phyloP scores from a whole-genome alignment of 2,329 filamentous ascomycete genomes.

The Rasamsonia emersonii region DNA sequence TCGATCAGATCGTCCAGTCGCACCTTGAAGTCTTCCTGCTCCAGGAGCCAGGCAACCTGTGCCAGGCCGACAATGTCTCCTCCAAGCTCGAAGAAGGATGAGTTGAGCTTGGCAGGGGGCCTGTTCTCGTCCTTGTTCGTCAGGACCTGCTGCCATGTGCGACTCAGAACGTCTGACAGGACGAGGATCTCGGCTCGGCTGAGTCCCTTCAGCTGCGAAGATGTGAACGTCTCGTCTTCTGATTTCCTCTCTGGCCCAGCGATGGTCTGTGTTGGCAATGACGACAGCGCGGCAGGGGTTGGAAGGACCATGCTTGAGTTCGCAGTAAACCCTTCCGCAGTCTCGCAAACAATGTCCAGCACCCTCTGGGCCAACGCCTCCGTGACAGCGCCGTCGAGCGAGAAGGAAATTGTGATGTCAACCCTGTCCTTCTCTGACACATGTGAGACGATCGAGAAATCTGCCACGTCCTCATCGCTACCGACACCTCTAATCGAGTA shows the following conservation, averaged over 20 bases:
- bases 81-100: conserved; percentile 34
- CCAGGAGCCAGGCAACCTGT: conserved; percentile 32
- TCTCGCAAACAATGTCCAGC: conserved; percentile 33
- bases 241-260: conserved; percentile 13
- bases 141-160: conserved; percentile 33
- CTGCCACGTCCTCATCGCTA: conserved; percentile 31
- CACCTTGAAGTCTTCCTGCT: conserved; percentile 32
- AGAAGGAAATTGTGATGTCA: conserved; percentile 30
- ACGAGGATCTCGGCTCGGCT: conserved; percentile 31
- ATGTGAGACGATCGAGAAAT: conserved; percentile 32
- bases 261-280: conserved; percentile 23
- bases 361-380: conserved; percentile 25
- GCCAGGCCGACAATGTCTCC: conserved; percentile 35
- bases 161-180: conserved; percentile 30
- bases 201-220: conserved; percentile 27
- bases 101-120: conserved; percentile 27
- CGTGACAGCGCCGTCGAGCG: conserved; percentile 26
- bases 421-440: conserved; percentile 24
- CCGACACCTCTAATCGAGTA: conserved; percentile 33
- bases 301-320: conserved; percentile 27
- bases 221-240: conserved; percentile 24
- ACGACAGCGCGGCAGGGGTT: conserved; percentile 23
- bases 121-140: conserved; percentile 16
- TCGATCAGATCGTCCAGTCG: conserved; percentile 33
- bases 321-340: conserved; percentile 25